Base-by-base conservation (phyloP, 139 green algal species). In the Monoraphidium neglectum region DNA sequence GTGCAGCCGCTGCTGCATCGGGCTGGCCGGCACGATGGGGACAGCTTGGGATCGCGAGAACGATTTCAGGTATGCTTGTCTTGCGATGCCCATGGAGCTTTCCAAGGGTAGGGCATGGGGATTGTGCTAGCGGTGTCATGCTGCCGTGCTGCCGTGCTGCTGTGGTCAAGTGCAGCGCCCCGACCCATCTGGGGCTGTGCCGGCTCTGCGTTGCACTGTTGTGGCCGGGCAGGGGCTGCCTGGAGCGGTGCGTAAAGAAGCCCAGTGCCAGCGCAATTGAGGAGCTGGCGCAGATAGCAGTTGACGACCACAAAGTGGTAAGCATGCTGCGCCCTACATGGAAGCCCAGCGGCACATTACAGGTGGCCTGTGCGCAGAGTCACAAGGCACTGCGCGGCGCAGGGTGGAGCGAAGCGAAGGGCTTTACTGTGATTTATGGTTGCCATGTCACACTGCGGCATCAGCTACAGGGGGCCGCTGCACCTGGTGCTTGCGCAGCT, bases 301-400 rank as follows among this genome's bases (percentile, higher is more conserved):
- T 90, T 0, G 57, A 85, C 13, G 81, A 90, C 28, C 78, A 88
- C 43, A 76, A 72, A 36, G 53, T 77, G 76, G 86, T 89, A 46
- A 10, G 30, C 46, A 43, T 2, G 47, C 59, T 13, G 4, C 12
- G 35, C 6, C 12, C 33, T 28, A 51, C 24, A 8, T 4, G 30
- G 23, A 30, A 69, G 32, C 12, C 23, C 35, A 70, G 33, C 63
- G 23, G 33, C 63, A 70, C 10, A 35, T 63, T 63, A 6, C 56
- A 63, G n/a, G n/a, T 51, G 43, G 43, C 8, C 8, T 8, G 43
- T 8, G 43, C 43, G 43, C 43, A 51, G 43, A 12, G 43, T 12
- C 43, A 12, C 43, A 51, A 51, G 8, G 8, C 8, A 8, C 43
- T 12, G 8, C 8, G 43, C 8, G 8, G 8, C 43, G 43, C 43